Percentiles rank a stretch among this genome's conserved stretches.
Conservation (phyloP, 768 basidiomycete species). For the Thelephora aurantiotincta region DNA sequence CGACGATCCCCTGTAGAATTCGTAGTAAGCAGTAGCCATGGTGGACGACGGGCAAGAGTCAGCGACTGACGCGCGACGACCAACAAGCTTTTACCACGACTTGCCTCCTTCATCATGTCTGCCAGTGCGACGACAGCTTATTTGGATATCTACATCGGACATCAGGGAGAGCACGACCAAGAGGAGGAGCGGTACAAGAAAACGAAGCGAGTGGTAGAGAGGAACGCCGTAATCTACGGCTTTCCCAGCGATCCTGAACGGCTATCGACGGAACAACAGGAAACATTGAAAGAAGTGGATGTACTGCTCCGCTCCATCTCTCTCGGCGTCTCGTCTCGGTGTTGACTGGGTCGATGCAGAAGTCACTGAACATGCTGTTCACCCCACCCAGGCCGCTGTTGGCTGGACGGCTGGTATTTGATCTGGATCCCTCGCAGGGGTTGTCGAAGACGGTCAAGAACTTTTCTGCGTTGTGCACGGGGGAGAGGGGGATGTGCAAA, state of each 20-base stretch:
- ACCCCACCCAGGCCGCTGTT: conserved; percentile 23
- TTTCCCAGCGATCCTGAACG: conserved; percentile 24
- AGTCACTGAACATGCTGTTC: conserved; percentile 19
- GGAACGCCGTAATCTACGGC: conserved; percentile 27
- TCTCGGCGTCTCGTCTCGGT: not conserved
- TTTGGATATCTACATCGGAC: conserved; percentile 30
- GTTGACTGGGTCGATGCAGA: conserved; percentile 10
- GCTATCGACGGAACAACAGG: conserved; percentile 27
- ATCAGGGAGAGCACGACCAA: conserved; percentile 14
- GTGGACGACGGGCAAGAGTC: not conserved
- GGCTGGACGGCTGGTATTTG: conserved; percentile 27
- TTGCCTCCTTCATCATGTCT: too few species aligned
- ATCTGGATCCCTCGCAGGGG: conserved; percentile 22
- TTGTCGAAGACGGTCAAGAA: conserved; percentile 33
- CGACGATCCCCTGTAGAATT: conserved; percentile 88
- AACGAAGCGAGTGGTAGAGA: conserved; percentile 19
- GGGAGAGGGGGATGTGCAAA: conserved; percentile 30
- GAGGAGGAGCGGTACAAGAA: conserved; percentile 18
- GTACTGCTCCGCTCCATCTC: conserved; percentile 10
- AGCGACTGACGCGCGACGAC: too few species aligned
- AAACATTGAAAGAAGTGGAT: conserved; percentile 24
- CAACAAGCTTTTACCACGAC: too few species aligned
- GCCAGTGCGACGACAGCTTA: conserved; percentile 10
- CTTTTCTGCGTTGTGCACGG: conserved; percentile 33
- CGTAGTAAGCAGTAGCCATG: conserved; percentile 81